Evolutionary conservation across 805 yeast species (phyloP).

Genomic region (Pichia rugopelliculosa): DNA sequence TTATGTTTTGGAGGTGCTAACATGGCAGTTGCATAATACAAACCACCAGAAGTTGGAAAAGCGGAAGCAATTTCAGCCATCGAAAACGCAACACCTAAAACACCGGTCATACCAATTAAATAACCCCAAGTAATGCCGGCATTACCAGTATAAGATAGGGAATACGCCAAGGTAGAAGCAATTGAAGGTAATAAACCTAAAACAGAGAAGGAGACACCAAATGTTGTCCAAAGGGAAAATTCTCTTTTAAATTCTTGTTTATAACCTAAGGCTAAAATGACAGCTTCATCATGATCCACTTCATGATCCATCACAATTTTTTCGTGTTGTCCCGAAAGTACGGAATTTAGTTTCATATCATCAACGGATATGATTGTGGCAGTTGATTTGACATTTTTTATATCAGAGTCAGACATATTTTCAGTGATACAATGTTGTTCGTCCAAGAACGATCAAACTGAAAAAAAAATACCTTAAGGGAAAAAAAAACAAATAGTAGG

Average conservation of each 20-base stretch:
- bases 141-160: constrained; percentile 53
- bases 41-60: constrained; percentile 62
- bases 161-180: constrained; percentile 56
- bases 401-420: not conserved
- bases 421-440: too few species aligned
- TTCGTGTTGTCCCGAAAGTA: constrained; percentile 19
- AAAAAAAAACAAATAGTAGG: too few species aligned
- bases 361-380: constrained; percentile 22
- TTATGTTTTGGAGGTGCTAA: constrained; percentile 49
- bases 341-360: constrained; percentile 19
- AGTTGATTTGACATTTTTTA: constrained; percentile 12
- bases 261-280: constrained; percentile 52
- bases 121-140: constrained; percentile 63
- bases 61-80: constrained; percentile 62
- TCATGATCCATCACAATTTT: constrained; percentile 37
- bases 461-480: too few species aligned
- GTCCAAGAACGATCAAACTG: too few species aligned
- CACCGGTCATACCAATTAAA: constrained; percentile 47
- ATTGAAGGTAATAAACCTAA: constrained; percentile 60
- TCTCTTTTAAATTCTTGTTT: constrained; percentile 60
- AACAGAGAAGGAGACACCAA: constrained; percentile 58
- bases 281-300: constrained; percentile 43
- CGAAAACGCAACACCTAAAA: constrained; percentile 50
- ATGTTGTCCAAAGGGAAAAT: constrained; percentile 48
- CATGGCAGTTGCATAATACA: constrained; percentile 61